These are phyloP conservation scores for Penicillium nucicola DNA, from an alignment of 495 filamentous ascomycete genomes.

Conservation along the genomic window DNA sequence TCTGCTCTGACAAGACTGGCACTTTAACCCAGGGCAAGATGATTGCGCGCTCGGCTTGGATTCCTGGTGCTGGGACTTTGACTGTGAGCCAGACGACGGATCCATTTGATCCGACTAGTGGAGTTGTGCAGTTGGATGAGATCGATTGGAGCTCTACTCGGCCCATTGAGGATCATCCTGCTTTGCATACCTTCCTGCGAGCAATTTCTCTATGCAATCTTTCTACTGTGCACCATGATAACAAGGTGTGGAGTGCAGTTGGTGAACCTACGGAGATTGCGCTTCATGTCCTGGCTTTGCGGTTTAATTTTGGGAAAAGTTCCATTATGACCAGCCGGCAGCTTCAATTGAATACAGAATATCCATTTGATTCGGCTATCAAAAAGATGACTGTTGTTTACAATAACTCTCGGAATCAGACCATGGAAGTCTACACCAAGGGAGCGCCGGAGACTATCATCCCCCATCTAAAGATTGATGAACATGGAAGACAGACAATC, in stretches of 20 bases:
- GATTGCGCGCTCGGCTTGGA: conserved; percentile 77
- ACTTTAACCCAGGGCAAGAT: conserved; percentile 76
- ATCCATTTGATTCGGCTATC: conserved; percentile 76
- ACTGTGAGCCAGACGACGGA: conserved; percentile 52
- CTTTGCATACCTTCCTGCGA: conserved; percentile 61
- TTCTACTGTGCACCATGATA: conserved; percentile 59
- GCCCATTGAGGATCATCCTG: conserved; percentile 23
- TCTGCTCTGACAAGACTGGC: conserved; percentile 86
- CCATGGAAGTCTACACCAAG: conserved; percentile 61
- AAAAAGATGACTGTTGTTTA: conserved; percentile 85
- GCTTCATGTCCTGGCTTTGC: conserved; percentile 71
- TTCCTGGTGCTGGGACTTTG: conserved; percentile 59
- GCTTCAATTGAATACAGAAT: conserved; percentile 68
- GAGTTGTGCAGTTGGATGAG: conserved; percentile 45
- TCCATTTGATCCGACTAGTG: conserved; percentile 64
- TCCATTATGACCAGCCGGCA: conserved; percentile 48
- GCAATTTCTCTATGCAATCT: conserved; percentile 78
- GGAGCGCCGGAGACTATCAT: conserved; percentile 65
- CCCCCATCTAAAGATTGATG: conserved; percentile 51
- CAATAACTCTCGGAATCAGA: conserved; percentile 16
- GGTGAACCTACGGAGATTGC: conserved; percentile 86
- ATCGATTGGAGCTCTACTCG: conserved; percentile 25
- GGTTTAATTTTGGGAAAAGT: conserved; percentile 62
- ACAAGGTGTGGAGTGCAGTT: conserved; percentile 60
- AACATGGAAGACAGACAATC: conserved; percentile 50